Conservation (phyloP, 1,139 yeast species). For the Debaryomyces nepalensis region DNA sequence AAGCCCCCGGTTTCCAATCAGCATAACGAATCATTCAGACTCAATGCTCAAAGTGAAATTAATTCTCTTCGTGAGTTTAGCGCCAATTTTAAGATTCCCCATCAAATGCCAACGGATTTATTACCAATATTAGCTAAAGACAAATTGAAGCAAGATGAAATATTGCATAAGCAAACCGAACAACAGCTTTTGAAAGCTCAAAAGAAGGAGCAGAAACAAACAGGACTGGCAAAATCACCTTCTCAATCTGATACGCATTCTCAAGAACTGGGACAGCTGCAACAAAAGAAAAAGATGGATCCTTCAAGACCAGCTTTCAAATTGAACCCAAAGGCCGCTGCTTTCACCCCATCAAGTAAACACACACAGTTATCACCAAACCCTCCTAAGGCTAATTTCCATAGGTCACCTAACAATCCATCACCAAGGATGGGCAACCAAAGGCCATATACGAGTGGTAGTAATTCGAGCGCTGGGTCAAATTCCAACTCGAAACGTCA, state of each 20-base stretch:
- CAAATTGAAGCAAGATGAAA: conserved; percentile 65
- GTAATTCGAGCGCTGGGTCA: conserved; percentile 20
- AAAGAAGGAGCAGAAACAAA: conserved; percentile 19
- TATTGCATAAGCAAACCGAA: conserved; percentile 42
- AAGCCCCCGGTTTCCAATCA: conserved; percentile 34
- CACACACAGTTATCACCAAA: conserved; percentile 35
- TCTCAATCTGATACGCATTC: conserved; percentile 15
- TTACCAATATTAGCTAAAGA: conserved; percentile 76
- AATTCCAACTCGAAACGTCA: conserved; percentile 36
- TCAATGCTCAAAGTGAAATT: conserved; percentile 67
- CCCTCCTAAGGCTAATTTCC: conserved; percentile 32
- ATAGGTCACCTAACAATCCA: conserved; percentile 35
- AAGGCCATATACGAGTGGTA: conserved; percentile 36
- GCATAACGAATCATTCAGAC: conserved; percentile 46
- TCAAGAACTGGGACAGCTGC: conserved; percentile 12
- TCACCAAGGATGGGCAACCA: conserved; percentile 41
- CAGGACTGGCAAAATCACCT: conserved; percentile 15
- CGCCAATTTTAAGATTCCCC: conserved; percentile 78
- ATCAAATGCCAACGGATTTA: conserved; percentile 74
- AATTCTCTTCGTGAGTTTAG: conserved; percentile 84
- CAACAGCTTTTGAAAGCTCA: conserved; percentile 21
- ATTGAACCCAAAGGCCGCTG: conserved; percentile 72
- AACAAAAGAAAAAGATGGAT: conserved; percentile 52
- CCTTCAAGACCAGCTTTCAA: conserved; percentile 64
- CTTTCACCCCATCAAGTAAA: conserved; percentile 62